Base-by-base conservation (phyloP, 306 rosid species). In the Cicer yamashitae region DNA sequence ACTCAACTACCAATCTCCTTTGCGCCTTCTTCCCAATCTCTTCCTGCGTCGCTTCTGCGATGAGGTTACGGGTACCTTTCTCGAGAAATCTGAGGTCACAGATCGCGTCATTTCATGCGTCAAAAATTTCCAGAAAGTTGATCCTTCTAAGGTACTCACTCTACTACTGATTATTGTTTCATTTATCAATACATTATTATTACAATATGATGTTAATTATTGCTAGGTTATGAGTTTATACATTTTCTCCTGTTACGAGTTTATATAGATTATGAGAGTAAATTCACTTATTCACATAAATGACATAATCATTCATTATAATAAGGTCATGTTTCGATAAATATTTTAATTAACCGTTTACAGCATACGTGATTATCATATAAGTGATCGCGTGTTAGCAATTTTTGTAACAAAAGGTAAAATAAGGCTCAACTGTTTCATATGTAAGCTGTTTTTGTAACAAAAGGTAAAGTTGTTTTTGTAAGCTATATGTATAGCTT, bases 121-220 rank as follows among this genome's bases (percentile, higher is more conserved):
- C 79, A 94, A 94, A 86, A 94, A 89, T 70, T 94, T 92, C 86
- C 96, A 92, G 88, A 94, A 94, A 81, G 91, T 92, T 20, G 96
- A 94, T 53, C 96, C 99, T 17, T 82, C 93, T 51, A 92, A 91
- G 98, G 98, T 94, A 52, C 13, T 59, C 17, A 59, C 11, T 59
- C 43, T 59, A 11, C 15, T 20, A 51, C 10, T 0, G 1, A 52
- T 65, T 22, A 1, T 13, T 66, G 8, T 64, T 64, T 63, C 34
- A 0, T 41, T 63, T 15, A 47, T 67, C 71, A 44, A 17, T 25
- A 6, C 59, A 30, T 30, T 30, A 4, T 30, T 30, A 2, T 34
- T 3, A 18, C 4, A 0, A 34, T 10, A 14, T 12, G 5, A 67
- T 67, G 7, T 41, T 38, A 12, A 46, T 65, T 25, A 25, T 63